Evolutionary conservation across 2,329 filamentous ascomycete species (phyloP), one percentile per base, ranked within the genome.

Genomic region (Sphaerulina populicola): DNA sequence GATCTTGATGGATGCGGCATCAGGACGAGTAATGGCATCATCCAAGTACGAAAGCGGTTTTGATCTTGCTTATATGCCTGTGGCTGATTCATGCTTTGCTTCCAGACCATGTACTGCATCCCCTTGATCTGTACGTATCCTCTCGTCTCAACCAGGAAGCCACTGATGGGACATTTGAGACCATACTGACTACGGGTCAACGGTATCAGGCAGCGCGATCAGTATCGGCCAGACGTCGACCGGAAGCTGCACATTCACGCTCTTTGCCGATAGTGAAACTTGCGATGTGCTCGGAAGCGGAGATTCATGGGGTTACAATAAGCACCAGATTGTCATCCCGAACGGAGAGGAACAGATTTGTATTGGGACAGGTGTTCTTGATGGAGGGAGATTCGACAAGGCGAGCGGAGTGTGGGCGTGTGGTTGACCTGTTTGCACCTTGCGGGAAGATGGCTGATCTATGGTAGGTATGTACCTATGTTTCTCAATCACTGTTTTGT

Each of bases 331-430:
- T 36, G 51, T 51, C 10, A 58, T 56, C 21, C 52, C 47, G n/a
- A 52, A 50, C 35, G 53, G 53, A 15, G 21, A 55, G 10, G 50
- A 47, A 33, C 44, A 47, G 42, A 57, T 49, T n/a, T 55, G 53
- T 38, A 48, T 62, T 31, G 42, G 49, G 27, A 59, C 56, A 2
- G 62, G 58, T 15, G 60, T 64, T 31, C 35, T 57, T 35, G 60
- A 63, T 47, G 60, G 59, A 15, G 62, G 62, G 18, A 57, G 45
- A 18, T 60, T 49, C 15, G 35, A 49, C 40, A 45, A 55, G 14
- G 62, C 56, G n/a, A 61, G 58, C 42, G 57, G 57, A 14, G 35
- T 64, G 3, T 62, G 61, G 58, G 52, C 53, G n/a, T 64, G 62
- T 54, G 53, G 54, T 12, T 55, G 50, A 23, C 3, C 21, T 23